Percentiles rank a stretch among this genome's conserved stretches.
phyloP scores from a whole-genome alignment of 2,329 filamentous ascomycete species.

The Periconia sp. region DNA sequence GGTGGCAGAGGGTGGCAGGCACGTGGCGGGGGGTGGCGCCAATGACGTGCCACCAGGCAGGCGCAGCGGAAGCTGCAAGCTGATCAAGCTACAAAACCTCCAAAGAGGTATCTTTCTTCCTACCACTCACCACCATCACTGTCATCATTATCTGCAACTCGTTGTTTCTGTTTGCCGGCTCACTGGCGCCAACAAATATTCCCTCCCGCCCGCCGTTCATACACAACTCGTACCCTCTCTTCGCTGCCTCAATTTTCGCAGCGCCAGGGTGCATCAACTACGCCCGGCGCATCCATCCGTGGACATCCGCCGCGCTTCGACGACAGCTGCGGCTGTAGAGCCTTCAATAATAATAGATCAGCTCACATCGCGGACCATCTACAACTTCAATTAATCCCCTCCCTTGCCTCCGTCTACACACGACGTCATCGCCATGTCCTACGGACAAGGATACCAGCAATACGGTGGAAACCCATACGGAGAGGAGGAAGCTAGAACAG shows the following conservation, averaged over 20 bases:
- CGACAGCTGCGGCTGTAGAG: not conserved
- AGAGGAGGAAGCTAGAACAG: conserved; percentile 40
- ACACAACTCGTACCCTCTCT: no score
- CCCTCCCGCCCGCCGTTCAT: no score
- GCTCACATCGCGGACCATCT: no score
- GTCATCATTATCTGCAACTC: not conserved
- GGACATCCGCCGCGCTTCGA: not conserved
- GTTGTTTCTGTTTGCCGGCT: not conserved
- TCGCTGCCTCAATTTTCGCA: no score
- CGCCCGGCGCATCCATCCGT: not conserved
- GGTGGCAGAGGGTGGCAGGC: no score
- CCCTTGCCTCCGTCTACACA: not conserved
- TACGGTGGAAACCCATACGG: conserved; percentile 65
- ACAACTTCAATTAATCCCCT: not conserved
- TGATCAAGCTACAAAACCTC: no score
- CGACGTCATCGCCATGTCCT: conserved; percentile 23
- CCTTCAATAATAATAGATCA: no score
- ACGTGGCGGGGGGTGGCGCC: no score
- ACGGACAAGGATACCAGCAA: conserved; percentile 53
- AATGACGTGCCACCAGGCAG: not conserved
- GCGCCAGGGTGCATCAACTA: no score
- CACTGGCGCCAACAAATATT: not conserved
- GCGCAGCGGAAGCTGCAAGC: not conserved
- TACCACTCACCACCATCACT: not conserved
- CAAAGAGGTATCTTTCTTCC: not conserved